Evolutionary conservation across 352 stramenopile species (phyloP), one percentile per base, ranked within the genome.

Genomic region (Blastocystis sp.): DNA sequence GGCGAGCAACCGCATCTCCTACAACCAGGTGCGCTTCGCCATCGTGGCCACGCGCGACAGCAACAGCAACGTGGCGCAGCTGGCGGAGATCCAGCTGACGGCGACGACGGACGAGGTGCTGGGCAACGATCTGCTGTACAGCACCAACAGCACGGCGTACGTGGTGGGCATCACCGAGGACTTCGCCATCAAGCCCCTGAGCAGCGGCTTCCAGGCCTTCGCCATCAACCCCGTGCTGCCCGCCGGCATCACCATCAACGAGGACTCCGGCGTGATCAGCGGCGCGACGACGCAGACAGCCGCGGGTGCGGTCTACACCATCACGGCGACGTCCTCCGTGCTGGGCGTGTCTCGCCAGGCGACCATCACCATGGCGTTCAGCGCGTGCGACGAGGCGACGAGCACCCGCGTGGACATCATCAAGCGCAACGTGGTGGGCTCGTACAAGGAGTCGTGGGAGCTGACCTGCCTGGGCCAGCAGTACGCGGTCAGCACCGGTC

Each of bases 251-350:
- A 38, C 23, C 43, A 76, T 88, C 40, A 38, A 88, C 45, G 61
- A 40, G 7, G 48, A 88, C 38, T 79, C 78, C 14, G 78, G 78
- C 62, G 78, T 66, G 48, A 88, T 88, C 53, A 78, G 41, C 53
- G 78, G 78, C 19, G n/a, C 78, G 14, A 88, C 64, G 3, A 60
- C 56, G 2, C 23, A 67, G 60, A 56, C 52, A 19, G 56, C 28
- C 61, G 66, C n/a, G 17, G 5, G 21, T 0, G 21, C 5, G 7
- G 21, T 38, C 56, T 88, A 88, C 38, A 62, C 78, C 0, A 52
- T 88, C 2, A 76, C 45, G 4, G 78, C 78, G 2, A 84, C 43
- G 56, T 56, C 52, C 53, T 84, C 74, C 3, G 74, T 84, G 38
- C 7, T 10, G 17, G 74, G 74, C 45, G 69, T 59, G 14, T 38